Percentiles rank a stretch among this genome's conserved stretches.
phyloP scores from a whole-genome alignment of 495 filamentous ascomycete species.

The Acidomyces sp. region DNA sequence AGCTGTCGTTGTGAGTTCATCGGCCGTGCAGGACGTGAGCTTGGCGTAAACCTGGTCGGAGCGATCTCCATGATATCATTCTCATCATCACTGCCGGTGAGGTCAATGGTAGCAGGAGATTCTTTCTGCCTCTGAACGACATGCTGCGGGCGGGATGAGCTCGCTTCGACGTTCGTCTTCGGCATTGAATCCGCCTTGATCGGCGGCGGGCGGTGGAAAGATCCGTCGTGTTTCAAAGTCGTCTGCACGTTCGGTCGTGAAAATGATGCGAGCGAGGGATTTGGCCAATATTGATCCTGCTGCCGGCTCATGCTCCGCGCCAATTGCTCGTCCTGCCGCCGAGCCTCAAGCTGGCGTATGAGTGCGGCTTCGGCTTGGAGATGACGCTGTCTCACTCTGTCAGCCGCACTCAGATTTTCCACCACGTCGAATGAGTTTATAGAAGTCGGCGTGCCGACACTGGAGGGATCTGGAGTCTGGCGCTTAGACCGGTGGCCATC shows the following conservation, averaged over 20 bases:
- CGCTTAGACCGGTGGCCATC: conserved; percentile 11
- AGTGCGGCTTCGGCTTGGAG: conserved; percentile 3
- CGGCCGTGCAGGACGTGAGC: neutral
- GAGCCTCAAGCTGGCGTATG: neutral
- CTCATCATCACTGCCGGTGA: conserved; percentile 20
- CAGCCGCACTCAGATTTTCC: conserved; percentile 1
- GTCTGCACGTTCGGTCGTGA: conserved; percentile 11
- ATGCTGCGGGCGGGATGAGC: conserved; percentile 5
- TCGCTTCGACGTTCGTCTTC: conserved; percentile 7
- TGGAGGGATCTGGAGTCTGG: conserved; percentile 14
- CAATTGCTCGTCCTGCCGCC: conserved; percentile 5
- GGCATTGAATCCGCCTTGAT: conserved; percentile 3
- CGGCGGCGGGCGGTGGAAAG: conserved; percentile 11
- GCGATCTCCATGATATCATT: conserved; percentile 13
- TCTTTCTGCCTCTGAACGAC: conserved; percentile 3
- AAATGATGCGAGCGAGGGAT: conserved; percentile 1
- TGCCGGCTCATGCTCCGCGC: conserved; percentile 8
- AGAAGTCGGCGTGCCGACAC: conserved; percentile 3
- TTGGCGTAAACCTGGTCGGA: conserved; percentile 6
- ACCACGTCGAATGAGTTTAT: conserved; percentile 4
- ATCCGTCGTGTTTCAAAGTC: conserved; percentile 11
- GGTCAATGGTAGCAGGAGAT: conserved; percentile 9
- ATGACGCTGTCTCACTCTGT: conserved; percentile 4
- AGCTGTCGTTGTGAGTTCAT: neutral
- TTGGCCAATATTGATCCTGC: neutral